Evolutionary conservation across 495 filamentous ascomycete species (phyloP), one percentile per base, ranked within the genome.

Genomic region (Podospora bellae-mahoneyi): DNA sequence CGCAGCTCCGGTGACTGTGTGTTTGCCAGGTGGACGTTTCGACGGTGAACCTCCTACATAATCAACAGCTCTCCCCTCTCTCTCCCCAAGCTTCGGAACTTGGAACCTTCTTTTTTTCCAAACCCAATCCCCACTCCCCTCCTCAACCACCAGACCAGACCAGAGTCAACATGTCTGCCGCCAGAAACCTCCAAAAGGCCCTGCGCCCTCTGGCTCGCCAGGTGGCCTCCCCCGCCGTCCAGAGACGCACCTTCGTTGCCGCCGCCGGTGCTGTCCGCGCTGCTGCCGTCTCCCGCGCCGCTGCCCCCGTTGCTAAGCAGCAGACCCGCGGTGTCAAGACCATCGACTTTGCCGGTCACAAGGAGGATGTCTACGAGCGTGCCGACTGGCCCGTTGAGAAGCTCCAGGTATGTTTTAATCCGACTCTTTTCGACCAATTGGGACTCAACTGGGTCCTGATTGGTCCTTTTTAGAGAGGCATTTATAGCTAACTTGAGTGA

Each of bases 301-400:
- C 80, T 56, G 73, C 73, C 27, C 77, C 80, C 26, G 74, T 77
- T 34, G 54, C 64, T 57, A 79, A 85, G 66, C 90, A 91, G 83
- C 89, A 92, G 82, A 79, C 82, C 57, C 85, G 91, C 71, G 91
- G 92, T 73, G 81, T 92, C 68, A 94, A 95, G 87, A 93, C 90
- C 61, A 91, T 94, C 79, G 92, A 97, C 87, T 99, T 99, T 78
- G 95, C 95, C 67, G 95, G 93, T 71, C 84, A 84, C 66, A 92
- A 94, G 82, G 95, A 99, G 86, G 87, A 87, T 63, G 96, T 99
- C 76, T 97, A 92, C 76, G 95, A 99, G 89, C 94, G 95, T 82
- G 91, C 88, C 72, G 95, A 99, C 84, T 99, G 95, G 95, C 95
- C 95, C 73, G 87, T 89, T 79, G 94, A 97, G 86, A 97, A 97